Evolutionary conservation across 441 rosid genomes (phyloP).

Genomic region (Pelargonium myrrhifolium): DNA sequence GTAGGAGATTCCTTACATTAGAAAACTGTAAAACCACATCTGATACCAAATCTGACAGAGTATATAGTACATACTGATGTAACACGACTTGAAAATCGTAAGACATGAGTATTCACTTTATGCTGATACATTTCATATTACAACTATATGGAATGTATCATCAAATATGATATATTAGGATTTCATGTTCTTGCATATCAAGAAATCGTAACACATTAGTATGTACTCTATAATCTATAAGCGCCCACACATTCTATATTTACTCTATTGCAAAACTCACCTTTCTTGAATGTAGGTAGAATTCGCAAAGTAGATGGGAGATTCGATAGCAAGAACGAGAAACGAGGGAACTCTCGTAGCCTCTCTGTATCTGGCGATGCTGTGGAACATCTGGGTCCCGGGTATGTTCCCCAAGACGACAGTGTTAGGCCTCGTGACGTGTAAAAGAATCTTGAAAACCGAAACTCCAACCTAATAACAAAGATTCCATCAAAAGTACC

Average conservation of each 20-base stretch:
- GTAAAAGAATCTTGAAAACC: slow-evolving; percentile 70
- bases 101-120: too few relatives aligned
- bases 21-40: not conserved
- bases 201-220: too few relatives aligned
- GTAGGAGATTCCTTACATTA: not conserved
- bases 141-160: too few relatives aligned
- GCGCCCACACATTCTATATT: too few relatives aligned
- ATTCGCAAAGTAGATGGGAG: slow-evolving; percentile 86
- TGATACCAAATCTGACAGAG: too few relatives aligned
- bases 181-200: too few relatives aligned
- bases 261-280: slow-evolving; percentile 21
- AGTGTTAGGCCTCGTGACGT: slow-evolving; percentile 82
- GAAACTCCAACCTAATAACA: slow-evolving; percentile 75
- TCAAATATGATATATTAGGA: too few relatives aligned
- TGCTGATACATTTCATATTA: too few relatives aligned
- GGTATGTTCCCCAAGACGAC: slow-evolving; percentile 61
- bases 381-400: slow-evolving; percentile 72
- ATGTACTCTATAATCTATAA: too few relatives aligned
- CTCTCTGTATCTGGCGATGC: slow-evolving; percentile 57
- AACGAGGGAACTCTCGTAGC: slow-evolving; percentile 65
- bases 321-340: slow-evolving; percentile 66
- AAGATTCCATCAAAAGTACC: not conserved
- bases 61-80: too few relatives aligned
- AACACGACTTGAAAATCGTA: too few relatives aligned
- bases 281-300: slow-evolving; percentile 85